Evolutionary conservation across 345 rosid species (phyloP), one percentile per base, ranked within the genome.

Genomic region (Populus simonii): DNA sequence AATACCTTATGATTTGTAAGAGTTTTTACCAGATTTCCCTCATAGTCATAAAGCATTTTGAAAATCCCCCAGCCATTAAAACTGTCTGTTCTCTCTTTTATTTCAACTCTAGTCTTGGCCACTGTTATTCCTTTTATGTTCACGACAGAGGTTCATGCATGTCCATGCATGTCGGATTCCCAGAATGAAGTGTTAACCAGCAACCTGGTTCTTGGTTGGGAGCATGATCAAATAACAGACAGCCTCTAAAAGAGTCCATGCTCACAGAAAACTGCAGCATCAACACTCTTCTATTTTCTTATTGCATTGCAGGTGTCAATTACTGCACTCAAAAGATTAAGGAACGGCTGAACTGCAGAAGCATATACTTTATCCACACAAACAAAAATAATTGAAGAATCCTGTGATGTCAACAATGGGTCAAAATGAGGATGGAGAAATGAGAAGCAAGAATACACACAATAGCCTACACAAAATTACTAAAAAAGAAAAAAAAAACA

Each of bases 381-480:
- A 68, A 29, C 47, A 67, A 29, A 35, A 27, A 38, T 66, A 72
- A 18, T 35, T 53, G 70, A 74, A 51, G 39, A 43, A 74, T 63
- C 62, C 35, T 70, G 72, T 43, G n/a, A 65, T 20, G 20, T 73
- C 43, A 47, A 36, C 27, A 33, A 43, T 33, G 59, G 69, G 18
- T 27, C 57, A 43, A 35, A 71, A 53, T 8, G 61, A 16, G n/a
- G 65, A 10, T 57, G 35, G 25, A 61, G 20, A 73, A 67, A 61
- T 49, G 29, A 35, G 15, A 45, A 7, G 53, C 15, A 33, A 11
- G 49, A 29, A 16, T 74, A 70, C 71, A 51, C 74, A 63, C 78
- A 74, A 10, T 45, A 74, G 55, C 47, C 75, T 77, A 61, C 70
- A 70, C 70, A 77, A 68, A 75, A 41, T 39, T 29, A 29, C 1